A percentile compares a stretch with the other conserved stretches of the same genome.
Conservation (phyloP, 2,329 filamentous ascomycete species). For the Arachnomyces sp. region DNA sequence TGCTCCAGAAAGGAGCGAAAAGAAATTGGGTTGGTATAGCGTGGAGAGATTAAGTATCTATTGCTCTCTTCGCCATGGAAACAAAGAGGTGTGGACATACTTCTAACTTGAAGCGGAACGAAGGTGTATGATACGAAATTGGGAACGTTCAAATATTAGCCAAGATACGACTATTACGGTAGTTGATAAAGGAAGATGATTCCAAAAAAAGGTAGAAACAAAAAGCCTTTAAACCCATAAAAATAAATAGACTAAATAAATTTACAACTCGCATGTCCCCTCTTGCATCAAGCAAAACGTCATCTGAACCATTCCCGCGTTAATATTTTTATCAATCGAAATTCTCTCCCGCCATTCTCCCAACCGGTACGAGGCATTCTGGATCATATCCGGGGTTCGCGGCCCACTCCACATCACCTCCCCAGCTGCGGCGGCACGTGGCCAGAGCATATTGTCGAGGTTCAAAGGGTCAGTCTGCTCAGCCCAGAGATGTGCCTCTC, state of each 20-base stretch:
- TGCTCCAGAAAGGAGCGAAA: too few species aligned
- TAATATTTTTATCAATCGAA: constrained; percentile 60
- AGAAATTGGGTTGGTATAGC: too few species aligned
- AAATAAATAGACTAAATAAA: constrained; percentile 8
- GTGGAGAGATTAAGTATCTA: too few species aligned
- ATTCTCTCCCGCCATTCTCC: constrained; percentile 65
- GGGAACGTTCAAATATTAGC: too few species aligned
- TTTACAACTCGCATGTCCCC: constrained; percentile 11
- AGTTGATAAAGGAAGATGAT: too few species aligned
- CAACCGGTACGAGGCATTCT: constrained; percentile 59
- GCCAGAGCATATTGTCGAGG: constrained; percentile 71
- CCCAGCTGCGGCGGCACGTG: constrained; percentile 62
- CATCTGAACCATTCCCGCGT: constrained; percentile 62
- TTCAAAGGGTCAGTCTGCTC: constrained; percentile 71
- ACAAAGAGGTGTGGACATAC: too few species aligned
- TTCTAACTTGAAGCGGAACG: too few species aligned
- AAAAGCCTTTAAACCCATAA: too few species aligned
- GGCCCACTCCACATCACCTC: constrained; percentile 74
- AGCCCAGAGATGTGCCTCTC: constrained; percentile 74
- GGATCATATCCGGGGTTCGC: constrained; percentile 30
- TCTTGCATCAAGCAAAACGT: constrained; percentile 52
- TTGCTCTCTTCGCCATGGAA: too few species aligned
- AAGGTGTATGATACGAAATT: too few species aligned
- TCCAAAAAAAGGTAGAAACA: too few species aligned
- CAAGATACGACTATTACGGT: too few species aligned